Percentiles rank a stretch among this genome's conserved stretches.
phyloP scores from a whole-genome alignment of 495 filamentous ascomycete species.

The Massariosphaeria phaeospora region DNA sequence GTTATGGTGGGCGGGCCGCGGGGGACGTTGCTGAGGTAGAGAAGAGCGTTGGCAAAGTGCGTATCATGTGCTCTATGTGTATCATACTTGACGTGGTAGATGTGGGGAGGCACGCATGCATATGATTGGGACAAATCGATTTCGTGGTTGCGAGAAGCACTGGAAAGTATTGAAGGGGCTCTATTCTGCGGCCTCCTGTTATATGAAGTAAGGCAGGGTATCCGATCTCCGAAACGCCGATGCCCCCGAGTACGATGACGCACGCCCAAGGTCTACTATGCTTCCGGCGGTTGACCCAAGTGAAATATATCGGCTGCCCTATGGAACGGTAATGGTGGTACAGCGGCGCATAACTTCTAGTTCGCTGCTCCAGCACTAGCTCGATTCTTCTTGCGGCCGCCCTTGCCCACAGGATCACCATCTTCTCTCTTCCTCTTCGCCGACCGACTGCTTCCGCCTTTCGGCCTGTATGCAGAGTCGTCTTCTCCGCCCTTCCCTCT shows the following conservation, averaged over 20 bases:
- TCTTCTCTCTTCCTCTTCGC: slow-evolving; percentile 65
- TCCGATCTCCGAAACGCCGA: neutral
- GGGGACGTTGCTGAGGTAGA: neutral
- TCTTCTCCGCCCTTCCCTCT: slow-evolving; percentile 60
- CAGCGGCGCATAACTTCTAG: no score
- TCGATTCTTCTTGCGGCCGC: slow-evolving; percentile 32
- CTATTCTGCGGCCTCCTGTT: neutral
- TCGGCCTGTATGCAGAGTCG: slow-evolving; percentile 47
- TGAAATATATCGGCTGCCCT: no score
- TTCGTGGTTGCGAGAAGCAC: no score
- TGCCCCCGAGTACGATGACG: neutral
- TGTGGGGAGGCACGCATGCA: no score
- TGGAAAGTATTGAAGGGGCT: no score
- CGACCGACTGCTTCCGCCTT: slow-evolving; percentile 43
- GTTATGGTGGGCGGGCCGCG: slow-evolving; percentile 26
- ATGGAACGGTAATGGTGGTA: no score
- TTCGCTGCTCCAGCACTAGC: slow-evolving; percentile 18
- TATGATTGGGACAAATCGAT: no score
- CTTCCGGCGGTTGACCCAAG: no score
- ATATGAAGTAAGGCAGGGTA: neutral
- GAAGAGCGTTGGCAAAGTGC: no score
- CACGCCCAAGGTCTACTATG: no score
- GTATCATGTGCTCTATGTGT: neutral
- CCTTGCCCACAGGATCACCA: slow-evolving; percentile 38
- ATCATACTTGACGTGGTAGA: no score